Evolutionary conservation across 2,329 filamentous ascomycete species (phyloP), one percentile per base, ranked within the genome.

Genomic region (Colletotrichum lupini): DNA sequence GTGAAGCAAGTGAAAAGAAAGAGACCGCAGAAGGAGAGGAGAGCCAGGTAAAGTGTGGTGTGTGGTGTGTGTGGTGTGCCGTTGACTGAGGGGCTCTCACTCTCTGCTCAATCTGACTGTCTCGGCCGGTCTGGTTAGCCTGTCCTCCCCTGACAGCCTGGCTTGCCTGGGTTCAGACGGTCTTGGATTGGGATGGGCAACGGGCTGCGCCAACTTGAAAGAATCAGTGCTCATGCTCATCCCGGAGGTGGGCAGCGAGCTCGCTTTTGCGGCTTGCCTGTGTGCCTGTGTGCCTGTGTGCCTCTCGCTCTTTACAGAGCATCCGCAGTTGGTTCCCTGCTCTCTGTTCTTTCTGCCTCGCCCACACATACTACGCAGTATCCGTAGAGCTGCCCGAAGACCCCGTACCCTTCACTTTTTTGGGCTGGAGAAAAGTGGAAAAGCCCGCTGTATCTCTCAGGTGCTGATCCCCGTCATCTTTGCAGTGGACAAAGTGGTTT

Each of bases 91-190:
- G 70, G 70, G 67, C 22, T 55, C 67, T 60, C 66, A 59, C 22
- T 55, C 60, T 60, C 66, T 65, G 46, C 64, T 73, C 70, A 69
- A 73, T 61, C 67, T 73, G 59, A 14, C 66, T 70, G 66, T 73
- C 70, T 70, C 70, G 60, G 55, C 49, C 49, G 59, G 68, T 49
- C 58, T 59, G 52, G 53, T 35, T 59, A 60, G 60, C 61, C 60
- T 65, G 70, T 32, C 67, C 67, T 73, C 60, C 70, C 67, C 67
- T 64, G 56, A 70, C 67, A 65, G 70, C 55, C 70, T 65, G 61
- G 70, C 59, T 65, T 70, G 56, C 67, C 42, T 60, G 66, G 53
- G 70, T 70, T 73, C 60, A 73, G 70, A 73, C 60, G 70, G 70
- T 70, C 67, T 73, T 70, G 70, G 60, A 56, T 72, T 69, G 66